Percentiles rank a stretch among this genome's conserved stretches.
Evolutionary conservation across 768 basidiomycete genomes (phyloP).

Genomic region (Tephrocybe sp.): DNA sequence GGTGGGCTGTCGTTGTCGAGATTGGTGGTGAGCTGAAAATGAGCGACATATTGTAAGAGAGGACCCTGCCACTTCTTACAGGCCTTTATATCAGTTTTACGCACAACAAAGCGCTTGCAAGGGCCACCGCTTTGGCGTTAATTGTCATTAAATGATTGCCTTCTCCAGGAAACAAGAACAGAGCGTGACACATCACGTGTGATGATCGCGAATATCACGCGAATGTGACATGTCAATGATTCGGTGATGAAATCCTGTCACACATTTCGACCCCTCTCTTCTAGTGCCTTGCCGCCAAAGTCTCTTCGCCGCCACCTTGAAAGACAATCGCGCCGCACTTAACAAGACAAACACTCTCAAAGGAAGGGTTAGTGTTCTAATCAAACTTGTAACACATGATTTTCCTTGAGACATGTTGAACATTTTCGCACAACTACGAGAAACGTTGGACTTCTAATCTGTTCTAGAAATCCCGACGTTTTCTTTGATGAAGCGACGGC

Average conservation of each 20-base stretch:
- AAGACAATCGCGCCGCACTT: background rate
- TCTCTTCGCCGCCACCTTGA: background rate
- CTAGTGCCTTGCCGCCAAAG: background rate
- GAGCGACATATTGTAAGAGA: conserved; percentile 21
- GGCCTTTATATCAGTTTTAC: conserved; percentile 1
- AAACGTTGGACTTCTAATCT: background rate
- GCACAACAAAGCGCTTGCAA: too few species aligned
- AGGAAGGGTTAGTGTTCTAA: background rate
- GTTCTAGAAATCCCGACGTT: too few species aligned
- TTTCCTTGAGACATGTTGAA: too few species aligned
- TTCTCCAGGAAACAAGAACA: background rate
- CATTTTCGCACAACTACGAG: background rate
- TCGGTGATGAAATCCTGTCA: conserved; percentile 5
- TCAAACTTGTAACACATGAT: background rate
- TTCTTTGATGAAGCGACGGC: too few species aligned
- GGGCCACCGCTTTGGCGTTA: too few species aligned
- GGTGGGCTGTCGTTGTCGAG: conserved; percentile 42
- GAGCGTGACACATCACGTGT: conserved; percentile 10
- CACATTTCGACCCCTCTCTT: conserved; percentile 2
- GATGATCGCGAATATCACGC: conserved; percentile 1
- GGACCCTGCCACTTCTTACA: background rate
- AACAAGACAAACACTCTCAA: background rate
- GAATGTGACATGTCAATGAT: conserved; percentile 8
- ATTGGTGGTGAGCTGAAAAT: conserved; percentile 26
- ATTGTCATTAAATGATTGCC: conserved; percentile 7